Evolutionary conservation across 1,284 basidiomycete genomes (phyloP).

Genomic region (Anthracocystis panici-leucophaei): DNA sequence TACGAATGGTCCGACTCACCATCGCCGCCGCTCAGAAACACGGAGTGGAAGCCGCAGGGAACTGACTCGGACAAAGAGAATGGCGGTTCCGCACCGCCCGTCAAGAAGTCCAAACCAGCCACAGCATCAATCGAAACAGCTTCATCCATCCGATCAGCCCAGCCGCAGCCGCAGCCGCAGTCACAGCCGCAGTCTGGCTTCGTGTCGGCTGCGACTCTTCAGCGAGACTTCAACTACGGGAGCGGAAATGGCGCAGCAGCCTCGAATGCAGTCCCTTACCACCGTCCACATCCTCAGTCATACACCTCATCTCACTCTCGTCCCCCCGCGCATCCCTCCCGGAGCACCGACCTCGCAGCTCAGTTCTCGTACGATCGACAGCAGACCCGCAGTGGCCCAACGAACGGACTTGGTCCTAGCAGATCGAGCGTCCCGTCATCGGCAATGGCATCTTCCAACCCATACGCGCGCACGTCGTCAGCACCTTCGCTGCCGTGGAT

Average conservation of each 20-base stretch:
- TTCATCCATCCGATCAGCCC: not conserved
- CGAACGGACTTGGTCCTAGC: not conserved
- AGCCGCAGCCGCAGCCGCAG: slow-evolving; percentile 5
- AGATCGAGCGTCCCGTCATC: not conserved
- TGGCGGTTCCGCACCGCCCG: slow-evolving; percentile 9
- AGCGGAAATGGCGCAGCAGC: slow-evolving; percentile 6
- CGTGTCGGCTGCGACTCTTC: slow-evolving; percentile 19
- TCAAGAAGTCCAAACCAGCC: slow-evolving; percentile 22
- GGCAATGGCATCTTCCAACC: not conserved
- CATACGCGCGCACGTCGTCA: slow-evolving; percentile 23
- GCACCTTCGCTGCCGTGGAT: slow-evolving; percentile 35
- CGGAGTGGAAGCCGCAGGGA: not conserved
- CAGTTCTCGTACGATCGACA: slow-evolving; percentile 34
- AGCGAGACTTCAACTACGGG: slow-evolving; percentile 9
- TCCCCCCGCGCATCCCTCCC: slow-evolving; percentile 14
- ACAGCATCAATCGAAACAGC: not conserved
- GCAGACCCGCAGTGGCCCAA: slow-evolving; percentile 6
- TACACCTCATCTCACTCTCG: not conserved
- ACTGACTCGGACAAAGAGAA: slow-evolving; percentile 46
- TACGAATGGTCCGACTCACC: slow-evolving; percentile 51
- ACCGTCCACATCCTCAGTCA: not conserved
- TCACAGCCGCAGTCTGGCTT: slow-evolving; percentile 13
- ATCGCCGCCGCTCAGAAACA: slow-evolving; percentile 25
- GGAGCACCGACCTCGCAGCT: slow-evolving; percentile 20
- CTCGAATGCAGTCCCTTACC: slow-evolving; percentile 1